Evolutionary conservation across 805 yeast genomes (phyloP).

Genomic region (Starmerella asiatica): DNA sequence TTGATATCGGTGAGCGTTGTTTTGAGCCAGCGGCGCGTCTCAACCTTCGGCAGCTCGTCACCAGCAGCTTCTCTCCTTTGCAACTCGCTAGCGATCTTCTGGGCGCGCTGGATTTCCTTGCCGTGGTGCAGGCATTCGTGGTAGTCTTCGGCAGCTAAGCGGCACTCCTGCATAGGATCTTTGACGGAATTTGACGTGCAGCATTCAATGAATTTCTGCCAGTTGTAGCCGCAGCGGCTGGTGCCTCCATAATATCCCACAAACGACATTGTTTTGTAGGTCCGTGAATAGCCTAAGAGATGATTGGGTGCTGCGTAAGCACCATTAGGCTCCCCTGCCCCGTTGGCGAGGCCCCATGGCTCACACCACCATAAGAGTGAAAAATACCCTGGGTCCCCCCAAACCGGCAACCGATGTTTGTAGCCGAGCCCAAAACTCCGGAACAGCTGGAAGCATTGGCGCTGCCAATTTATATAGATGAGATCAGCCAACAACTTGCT

Average conservation of each 20-base stretch:
- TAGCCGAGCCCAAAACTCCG: conserved; percentile 32
- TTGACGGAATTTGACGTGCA: conserved; percentile 31
- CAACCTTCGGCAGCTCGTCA: conserved; percentile 19
- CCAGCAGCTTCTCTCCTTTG: conserved; percentile 20
- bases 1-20: conserved; percentile 18
- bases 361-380: too few relatives aligned
- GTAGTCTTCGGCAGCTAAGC: conserved; percentile 35
- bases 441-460: conserved; percentile 71
- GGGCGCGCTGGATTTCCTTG: conserved; percentile 29
- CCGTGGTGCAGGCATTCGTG: conserved; percentile 38
- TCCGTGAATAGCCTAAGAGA: too few relatives aligned
- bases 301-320: not conserved
- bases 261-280: conserved; percentile 18
- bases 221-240: conserved; percentile 36
- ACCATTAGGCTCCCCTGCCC: too few relatives aligned
- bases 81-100: conserved; percentile 22
- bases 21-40: conserved; percentile 15
- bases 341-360: too few relatives aligned
- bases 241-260: conserved; percentile 30
- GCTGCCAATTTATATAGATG: conserved; percentile 60
- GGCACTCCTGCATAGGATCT: conserved; percentile 29
- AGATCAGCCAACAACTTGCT: conserved; percentile 49
- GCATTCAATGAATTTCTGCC: conserved; percentile 37
- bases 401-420: conserved; percentile 12
- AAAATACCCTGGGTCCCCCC: too few relatives aligned